A percentile compares a stretch with the other conserved stretches of the same genome.
Evolutionary conservation across 768 basidiomycete genomes (phyloP).

Genomic region (Mycena albidolilacea): DNA sequence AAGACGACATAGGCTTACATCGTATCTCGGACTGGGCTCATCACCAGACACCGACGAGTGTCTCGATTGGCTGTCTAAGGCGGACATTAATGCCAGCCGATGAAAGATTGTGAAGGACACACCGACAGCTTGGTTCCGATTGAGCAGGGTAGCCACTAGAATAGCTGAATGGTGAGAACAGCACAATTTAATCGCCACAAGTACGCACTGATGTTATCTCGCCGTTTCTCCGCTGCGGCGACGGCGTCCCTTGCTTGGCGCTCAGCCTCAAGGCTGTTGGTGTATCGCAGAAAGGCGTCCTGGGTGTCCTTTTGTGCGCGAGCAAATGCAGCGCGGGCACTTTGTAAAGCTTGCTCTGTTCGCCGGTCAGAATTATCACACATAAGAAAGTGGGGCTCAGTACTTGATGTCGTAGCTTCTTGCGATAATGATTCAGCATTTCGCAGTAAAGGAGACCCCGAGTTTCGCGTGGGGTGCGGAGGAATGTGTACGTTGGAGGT

Average conservation of each 20-base stretch:
- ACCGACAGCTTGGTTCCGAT: conserved; percentile 59
- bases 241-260: conserved; percentile 77
- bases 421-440: conserved; percentile 68
- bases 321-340: conserved; percentile 69
- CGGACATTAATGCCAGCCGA: conserved; percentile 19
- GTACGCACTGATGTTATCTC: conserved; percentile 73
- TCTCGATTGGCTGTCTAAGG: conserved; percentile 61
- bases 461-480: conserved; percentile 57
- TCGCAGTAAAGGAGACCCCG: conserved; percentile 66
- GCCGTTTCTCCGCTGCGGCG: conserved; percentile 74
- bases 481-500: conserved; percentile 51
- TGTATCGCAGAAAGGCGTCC: conserved; percentile 80
- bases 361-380: background rate
- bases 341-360: conserved; percentile 65
- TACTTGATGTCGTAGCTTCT: conserved; percentile 75
- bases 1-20: conserved; percentile 27
- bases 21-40: conserved; percentile 61
- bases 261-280: conserved; percentile 77
- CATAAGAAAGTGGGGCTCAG: conserved; percentile 41
- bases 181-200: conserved; percentile 25
- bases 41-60: conserved; percentile 68
- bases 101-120: conserved; percentile 22
- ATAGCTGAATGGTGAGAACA: conserved; percentile 38
- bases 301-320: conserved; percentile 81
- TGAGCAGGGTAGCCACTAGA: conserved; percentile 63